phyloP scores from a whole-genome alignment of 2,329 filamentous ascomycete genomes.

The Emmonsia crescens region DNA sequence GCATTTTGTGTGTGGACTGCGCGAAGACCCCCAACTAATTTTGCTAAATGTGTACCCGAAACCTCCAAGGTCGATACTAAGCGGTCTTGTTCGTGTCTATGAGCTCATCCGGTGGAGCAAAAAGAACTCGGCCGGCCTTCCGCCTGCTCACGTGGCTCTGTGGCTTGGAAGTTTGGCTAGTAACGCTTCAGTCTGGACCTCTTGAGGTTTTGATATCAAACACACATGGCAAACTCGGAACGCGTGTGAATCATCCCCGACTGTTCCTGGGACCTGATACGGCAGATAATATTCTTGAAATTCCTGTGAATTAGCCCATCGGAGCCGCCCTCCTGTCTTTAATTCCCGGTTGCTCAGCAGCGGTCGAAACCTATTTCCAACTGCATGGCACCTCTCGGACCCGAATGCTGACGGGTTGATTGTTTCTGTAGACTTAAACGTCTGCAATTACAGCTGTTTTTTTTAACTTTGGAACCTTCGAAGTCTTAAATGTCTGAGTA shows the following conservation, averaged over 20 bases:
- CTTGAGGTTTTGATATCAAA: background rate
- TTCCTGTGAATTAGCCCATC: background rate
- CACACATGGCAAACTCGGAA: background rate
- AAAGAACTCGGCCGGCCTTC: background rate
- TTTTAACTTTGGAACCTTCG: background rate
- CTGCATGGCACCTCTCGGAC: background rate
- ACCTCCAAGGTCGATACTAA: background rate
- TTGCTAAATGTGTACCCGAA: no score
- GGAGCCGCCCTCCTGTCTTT: background rate
- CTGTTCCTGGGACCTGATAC: background rate
- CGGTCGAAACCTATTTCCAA: background rate
- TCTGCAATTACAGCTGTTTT: background rate
- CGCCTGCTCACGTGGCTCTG: background rate
- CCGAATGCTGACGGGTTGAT: background rate
- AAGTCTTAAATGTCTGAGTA: background rate
- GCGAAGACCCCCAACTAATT: no score
- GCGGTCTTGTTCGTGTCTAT: background rate
- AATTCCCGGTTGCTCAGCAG: background rate
- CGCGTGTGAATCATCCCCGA: background rate
- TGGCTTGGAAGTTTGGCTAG: background rate
- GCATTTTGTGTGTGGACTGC: no score
- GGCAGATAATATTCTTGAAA: no score
- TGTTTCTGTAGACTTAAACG: background rate
- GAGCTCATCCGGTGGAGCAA: background rate
- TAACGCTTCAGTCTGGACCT: background rate